Evolutionary conservation across 2,329 filamentous ascomycete species (phyloP).

Genomic region (Calonectria pteridis): DNA sequence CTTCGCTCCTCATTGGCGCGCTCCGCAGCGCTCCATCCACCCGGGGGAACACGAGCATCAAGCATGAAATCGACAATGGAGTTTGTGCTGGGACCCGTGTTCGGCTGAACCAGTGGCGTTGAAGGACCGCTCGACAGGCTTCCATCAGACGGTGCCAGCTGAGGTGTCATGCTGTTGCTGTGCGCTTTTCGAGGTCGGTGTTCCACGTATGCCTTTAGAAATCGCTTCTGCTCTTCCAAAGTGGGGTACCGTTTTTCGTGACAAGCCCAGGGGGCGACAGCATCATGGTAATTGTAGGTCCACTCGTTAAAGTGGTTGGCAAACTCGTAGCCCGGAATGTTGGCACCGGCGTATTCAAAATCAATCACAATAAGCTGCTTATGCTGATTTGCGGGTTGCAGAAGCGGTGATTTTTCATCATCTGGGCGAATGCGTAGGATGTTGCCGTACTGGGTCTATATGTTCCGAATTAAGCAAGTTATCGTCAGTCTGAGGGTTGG

Average conservation of each 20-base stretch:
- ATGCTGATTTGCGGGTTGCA: conserved; percentile 91
- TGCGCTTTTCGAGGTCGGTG: conserved; percentile 79
- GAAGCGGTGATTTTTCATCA: conserved; percentile 84
- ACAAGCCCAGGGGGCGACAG: conserved; percentile 73
- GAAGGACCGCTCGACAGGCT: conserved; percentile 41
- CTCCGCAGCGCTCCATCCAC: conserved; percentile 66
- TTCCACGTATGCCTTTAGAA: conserved; percentile 87
- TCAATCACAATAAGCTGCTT: conserved; percentile 98
- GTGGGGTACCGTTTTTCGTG: conserved; percentile 80
- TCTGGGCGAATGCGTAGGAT: conserved; percentile 81
- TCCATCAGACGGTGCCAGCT: conserved; percentile 60
- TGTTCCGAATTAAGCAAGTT: conserved; percentile 19
- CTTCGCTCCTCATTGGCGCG: conserved; percentile 71
- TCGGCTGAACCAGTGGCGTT: conserved; percentile 53
- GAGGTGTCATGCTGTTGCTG: conserved; percentile 61
- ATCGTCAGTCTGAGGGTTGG: background rate
- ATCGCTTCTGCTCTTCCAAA: conserved; percentile 83
- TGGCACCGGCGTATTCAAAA: conserved; percentile 96
- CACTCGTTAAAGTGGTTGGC: conserved; percentile 99
- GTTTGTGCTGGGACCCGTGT: conserved; percentile 62
- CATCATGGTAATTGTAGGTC: conserved; percentile 96
- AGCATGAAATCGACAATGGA: conserved; percentile 82
- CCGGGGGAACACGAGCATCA: conserved; percentile 74
- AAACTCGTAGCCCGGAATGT: conserved; percentile 88
- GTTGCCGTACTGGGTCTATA: conserved; percentile 96